Evolutionary conservation across 192 early-diverging fungal genomes (phyloP), one percentile per base, ranked within the genome.

Genomic region (Coemansia sp.): DNA sequence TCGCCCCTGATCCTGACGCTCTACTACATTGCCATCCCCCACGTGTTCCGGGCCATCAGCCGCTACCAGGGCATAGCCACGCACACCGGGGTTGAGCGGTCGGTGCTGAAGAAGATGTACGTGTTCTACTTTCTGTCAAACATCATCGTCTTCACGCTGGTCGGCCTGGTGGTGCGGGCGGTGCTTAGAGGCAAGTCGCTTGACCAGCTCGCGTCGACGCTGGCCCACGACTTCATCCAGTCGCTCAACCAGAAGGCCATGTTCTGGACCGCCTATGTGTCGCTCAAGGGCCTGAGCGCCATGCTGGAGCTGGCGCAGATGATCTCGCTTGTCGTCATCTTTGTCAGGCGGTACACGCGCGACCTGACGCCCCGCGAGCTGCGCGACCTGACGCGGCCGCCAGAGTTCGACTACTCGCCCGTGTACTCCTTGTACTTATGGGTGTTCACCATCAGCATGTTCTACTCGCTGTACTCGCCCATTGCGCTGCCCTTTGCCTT

Each of bases 201-300:
- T 0, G 48, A 65, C 23, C 66, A 86, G 21, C 63, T 77, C 5
- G 63, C 84, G 46, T 70, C 82, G 11, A 62, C 65, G 24, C 18
- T 88, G 36, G 66, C 73, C 1, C 55, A 66, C 21, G 68, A 78
- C 31, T 76, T 79, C 62, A 58, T 82, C 8, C 62, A 70, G 56
- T 59, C 67, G 36, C 70, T 85, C 20, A 85, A 76, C 66, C 34
- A 45, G 6, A 82, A 86, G 38, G 86, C 86, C 6, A 73, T 85
- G 60, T 92, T 88, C 70, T 92, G 91, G 91, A 87, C 89, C 0
- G 86, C 85, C n/a, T 92, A 91, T 62, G 84, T 91, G 16, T 86
- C 89, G 36, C 78, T 91, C 40, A 76, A 83, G 53, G 84, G 86
- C 24, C 69, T 91, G 57, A 86, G 85, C 55, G 87, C 86, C 1